A percentile compares a stretch with the other conserved stretches of the same genome.
Evolutionary conservation across 768 basidiomycete species (phyloP).

Genomic region (Boletus coccyginus): DNA sequence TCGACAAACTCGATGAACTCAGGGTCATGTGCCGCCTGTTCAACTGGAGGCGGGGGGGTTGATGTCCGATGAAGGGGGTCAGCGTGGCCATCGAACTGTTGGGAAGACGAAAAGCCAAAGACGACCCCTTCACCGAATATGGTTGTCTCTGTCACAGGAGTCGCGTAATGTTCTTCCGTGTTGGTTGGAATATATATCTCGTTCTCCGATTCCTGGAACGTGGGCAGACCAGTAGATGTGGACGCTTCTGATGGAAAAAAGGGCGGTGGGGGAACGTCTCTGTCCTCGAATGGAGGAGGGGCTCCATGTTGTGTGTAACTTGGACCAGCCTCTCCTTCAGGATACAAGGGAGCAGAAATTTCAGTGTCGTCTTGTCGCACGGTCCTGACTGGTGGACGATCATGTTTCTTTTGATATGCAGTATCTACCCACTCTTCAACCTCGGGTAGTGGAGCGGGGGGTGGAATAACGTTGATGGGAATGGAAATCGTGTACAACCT

Average conservation of each 20-base stretch:
- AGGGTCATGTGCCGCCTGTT: slow-evolving; percentile 70
- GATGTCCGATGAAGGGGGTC: slow-evolving; percentile 60
- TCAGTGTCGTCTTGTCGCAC: slow-evolving; percentile 68
- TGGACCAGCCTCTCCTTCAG: slow-evolving; percentile 72
- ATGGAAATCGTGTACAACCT: slow-evolving; percentile 61
- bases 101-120: slow-evolving; percentile 68
- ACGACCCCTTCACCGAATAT: slow-evolving; percentile 73
- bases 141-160: slow-evolving; percentile 28
- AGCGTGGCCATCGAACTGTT: slow-evolving; percentile 82
- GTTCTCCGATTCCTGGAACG: slow-evolving; percentile 77
- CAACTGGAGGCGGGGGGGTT: slow-evolving; percentile 75
- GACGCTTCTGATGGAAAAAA: slow-evolving; percentile 56
- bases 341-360: slow-evolving; percentile 58
- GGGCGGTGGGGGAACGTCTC: slow-evolving; percentile 72
- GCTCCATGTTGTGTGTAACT: slow-evolving; percentile 62
- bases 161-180: slow-evolving; percentile 37
- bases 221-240: slow-evolving; percentile 60
- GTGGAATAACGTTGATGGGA: slow-evolving; percentile 70
- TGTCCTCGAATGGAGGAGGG: slow-evolving; percentile 84
- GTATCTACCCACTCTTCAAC: slow-evolving; percentile 68
- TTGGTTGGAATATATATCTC: slow-evolving; percentile 64
- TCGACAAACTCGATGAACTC: slow-evolving; percentile 66
- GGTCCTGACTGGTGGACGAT: slow-evolving; percentile 71
- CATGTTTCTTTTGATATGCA: slow-evolving; percentile 87
- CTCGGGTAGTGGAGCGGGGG: slow-evolving; percentile 76